Percentiles rank a stretch among this genome's conserved stretches.
phyloP scores from a whole-genome alignment of 805 yeast genomes.

The Spathaspora passalidarum region DNA sequence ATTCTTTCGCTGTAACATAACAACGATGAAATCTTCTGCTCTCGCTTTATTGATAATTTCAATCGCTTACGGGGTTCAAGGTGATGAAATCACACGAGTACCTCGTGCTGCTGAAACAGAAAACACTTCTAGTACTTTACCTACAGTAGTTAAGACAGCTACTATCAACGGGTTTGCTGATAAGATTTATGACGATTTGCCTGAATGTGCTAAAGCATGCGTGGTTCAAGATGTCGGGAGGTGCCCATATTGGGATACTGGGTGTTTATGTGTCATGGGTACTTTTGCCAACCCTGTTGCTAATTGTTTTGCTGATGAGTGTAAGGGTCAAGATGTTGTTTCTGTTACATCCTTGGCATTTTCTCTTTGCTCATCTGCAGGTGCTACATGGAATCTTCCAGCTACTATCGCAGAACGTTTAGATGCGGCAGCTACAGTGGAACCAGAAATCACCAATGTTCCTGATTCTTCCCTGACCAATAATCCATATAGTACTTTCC shows the following conservation, averaged over 20 bases:
- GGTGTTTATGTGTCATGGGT: constrained; percentile 47
- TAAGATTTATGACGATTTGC: constrained; percentile 33
- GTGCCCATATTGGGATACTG: constrained; percentile 51
- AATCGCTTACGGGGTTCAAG: not conserved
- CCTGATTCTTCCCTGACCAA: constrained; percentile 1
- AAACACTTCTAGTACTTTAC: no score
- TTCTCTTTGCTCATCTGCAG: constrained; percentile 40
- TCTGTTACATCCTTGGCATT: constrained; percentile 38
- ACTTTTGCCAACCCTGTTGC: constrained; percentile 41
- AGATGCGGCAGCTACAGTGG: constrained; percentile 13
- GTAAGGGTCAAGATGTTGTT: constrained; percentile 33
- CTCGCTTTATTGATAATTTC: not conserved
- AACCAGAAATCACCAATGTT: not conserved
- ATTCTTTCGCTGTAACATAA: not conserved
- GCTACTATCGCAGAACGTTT: constrained; percentile 15
- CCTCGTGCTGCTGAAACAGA: no score
- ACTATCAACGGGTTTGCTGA: constrained; percentile 49
- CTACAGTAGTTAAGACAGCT: constrained; percentile 37
- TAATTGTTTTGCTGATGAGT: constrained; percentile 34
- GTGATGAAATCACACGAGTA: not conserved
- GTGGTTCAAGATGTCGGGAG: constrained; percentile 32
- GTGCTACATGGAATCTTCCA: constrained; percentile 48
- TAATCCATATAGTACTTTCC: constrained; percentile 30
- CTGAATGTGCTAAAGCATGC: constrained; percentile 42
- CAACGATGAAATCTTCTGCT: not conserved